Conservation (phyloP, 305 asterid species). For the Coffea humblotiana region DNA sequence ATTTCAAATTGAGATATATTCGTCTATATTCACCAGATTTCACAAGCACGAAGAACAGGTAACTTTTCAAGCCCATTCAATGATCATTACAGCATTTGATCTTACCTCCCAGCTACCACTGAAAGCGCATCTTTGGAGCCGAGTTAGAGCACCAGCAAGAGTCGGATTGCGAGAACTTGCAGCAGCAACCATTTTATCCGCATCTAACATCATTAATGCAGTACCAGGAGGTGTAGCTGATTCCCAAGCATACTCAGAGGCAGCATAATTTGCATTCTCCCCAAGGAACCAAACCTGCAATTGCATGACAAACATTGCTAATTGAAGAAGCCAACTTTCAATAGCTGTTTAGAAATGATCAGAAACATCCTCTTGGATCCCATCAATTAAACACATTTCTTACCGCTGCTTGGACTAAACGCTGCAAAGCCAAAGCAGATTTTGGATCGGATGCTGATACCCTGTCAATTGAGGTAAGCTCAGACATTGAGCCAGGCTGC, state of each 20-base stretch:
- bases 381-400: constrained; percentile 30
- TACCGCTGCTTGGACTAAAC: constrained; percentile 98
- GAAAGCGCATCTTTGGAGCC: constrained; percentile 98
- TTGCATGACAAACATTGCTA: constrained; percentile 9
- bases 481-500: constrained; percentile 80
- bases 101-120: constrained; percentile 92
- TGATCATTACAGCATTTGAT: not conserved
- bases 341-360: constrained; percentile 3
- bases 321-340: not conserved
- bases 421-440: constrained; percentile 95
- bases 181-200: constrained; percentile 99
- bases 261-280: constrained; percentile 99
- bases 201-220: constrained; percentile 98
- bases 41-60: not conserved
- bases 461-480: constrained; percentile 78
- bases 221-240: constrained; percentile 99
- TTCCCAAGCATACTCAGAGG: constrained; percentile 99
- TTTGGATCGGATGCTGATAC: constrained; percentile 98
- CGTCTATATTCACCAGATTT: not conserved
- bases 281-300: constrained; percentile 99
- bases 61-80: not conserved
- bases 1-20: not conserved
- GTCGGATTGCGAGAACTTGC: constrained; percentile 99
- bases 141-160: constrained; percentile 93
- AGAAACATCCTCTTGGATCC: constrained; percentile 11